These are phyloP conservation scores for Clavispora vitiphila DNA, from an alignment of 805 yeast species.

Conservation along the genomic window DNA sequence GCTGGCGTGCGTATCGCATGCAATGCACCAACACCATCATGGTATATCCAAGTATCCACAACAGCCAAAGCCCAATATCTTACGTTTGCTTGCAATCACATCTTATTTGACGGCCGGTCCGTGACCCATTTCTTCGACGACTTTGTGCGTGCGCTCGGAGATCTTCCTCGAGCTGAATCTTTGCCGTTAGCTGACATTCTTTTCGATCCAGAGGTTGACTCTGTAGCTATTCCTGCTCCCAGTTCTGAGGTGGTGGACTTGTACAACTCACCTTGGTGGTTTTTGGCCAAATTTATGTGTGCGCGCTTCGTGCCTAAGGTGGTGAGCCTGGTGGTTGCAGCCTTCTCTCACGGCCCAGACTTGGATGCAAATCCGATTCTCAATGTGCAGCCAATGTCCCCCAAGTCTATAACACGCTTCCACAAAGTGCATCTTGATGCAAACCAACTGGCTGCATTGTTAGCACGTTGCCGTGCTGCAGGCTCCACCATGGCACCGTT, in stretches of 20 bases:
- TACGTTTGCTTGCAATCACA: constrained; percentile 10
- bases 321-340: neutral
- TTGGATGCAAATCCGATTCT: constrained; percentile 6
- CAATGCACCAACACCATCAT: neutral
- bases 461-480: constrained; percentile 3
- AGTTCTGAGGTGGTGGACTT: constrained; percentile 4
- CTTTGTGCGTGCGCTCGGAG: constrained; percentile 1
- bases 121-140: constrained; percentile 9
- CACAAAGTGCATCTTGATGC: constrained; percentile 3
- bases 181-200: constrained; percentile 1
- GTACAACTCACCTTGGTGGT: constrained; percentile 3
- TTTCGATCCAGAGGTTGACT: constrained; percentile 2
- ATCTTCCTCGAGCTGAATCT: neutral
- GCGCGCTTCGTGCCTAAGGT: neutral
- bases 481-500: constrained; percentile 9
- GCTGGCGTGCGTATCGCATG: neutral
- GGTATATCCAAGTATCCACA: neutral
- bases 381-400: constrained; percentile 6
- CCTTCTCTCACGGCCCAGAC: constrained; percentile 3
- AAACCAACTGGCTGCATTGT: constrained; percentile 1
- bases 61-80: constrained; percentile 4
- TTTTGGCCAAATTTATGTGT: constrained; percentile 2
- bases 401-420: constrained; percentile 5
- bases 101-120: constrained; percentile 12
- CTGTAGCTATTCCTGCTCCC: neutral